These are phyloP conservation scores for Pilasporangium apinafurcum DNA, from an alignment of 352 stramenopile species.

Conservation along the genomic window DNA sequence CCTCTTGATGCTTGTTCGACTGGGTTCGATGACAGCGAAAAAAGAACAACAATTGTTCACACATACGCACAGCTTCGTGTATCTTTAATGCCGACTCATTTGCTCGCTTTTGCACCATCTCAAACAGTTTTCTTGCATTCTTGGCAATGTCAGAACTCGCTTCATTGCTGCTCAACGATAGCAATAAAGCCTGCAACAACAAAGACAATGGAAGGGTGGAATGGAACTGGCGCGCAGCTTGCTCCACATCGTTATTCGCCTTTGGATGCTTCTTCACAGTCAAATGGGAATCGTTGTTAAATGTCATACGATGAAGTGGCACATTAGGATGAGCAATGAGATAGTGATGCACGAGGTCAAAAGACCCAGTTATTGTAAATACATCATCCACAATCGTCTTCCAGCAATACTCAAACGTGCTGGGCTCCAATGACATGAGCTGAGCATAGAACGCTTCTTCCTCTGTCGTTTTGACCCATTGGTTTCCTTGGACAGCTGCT, in stretches of 20 bases:
- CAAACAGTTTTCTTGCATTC: neutral
- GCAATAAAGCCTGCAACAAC: slow-evolving; percentile 10
- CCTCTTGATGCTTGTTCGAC: neutral
- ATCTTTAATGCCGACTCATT: slow-evolving; percentile 2
- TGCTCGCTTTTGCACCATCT: slow-evolving; percentile 10
- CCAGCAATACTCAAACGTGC: slow-evolving; percentile 21
- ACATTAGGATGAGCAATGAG: too few species aligned
- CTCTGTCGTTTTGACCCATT: neutral
- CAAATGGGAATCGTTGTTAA: too few species aligned
- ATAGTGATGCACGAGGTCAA: slow-evolving; percentile 41
- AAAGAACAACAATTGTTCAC: slow-evolving; percentile 44
- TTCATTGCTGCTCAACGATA: neutral
- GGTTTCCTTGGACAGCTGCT: neutral
- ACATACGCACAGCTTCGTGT: slow-evolving; percentile 25
- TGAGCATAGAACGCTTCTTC: slow-evolving; percentile 8
- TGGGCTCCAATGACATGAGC: slow-evolving; percentile 12
- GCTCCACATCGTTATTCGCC: neutral
- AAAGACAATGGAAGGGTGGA: slow-evolving; percentile 4
- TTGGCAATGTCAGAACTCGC: neutral
- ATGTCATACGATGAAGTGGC: too few species aligned
- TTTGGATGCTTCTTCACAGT: slow-evolving; percentile 9
- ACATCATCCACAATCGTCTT: slow-evolving; percentile 29
- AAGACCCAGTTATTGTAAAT: slow-evolving; percentile 17
- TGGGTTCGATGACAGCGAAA: slow-evolving; percentile 9
- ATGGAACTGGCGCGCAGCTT: slow-evolving; percentile 1